Evolutionary conservation across 192 early-diverging fungal species (phyloP), one percentile per base, ranked within the genome.

Genomic region (Coemansia aciculifera): DNA sequence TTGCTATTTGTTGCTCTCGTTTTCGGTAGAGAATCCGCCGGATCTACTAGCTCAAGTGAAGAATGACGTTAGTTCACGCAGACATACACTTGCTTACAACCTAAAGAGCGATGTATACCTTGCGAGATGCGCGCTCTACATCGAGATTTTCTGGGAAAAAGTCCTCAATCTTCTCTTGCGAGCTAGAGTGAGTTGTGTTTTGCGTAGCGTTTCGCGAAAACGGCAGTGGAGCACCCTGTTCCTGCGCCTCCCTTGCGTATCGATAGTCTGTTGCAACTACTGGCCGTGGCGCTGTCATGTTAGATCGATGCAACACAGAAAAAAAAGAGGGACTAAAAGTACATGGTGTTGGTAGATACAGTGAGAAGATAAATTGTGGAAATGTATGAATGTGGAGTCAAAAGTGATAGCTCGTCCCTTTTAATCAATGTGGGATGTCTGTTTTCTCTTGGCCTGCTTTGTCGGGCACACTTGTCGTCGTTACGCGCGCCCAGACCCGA

Each of bases 11-110:
- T n/a, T 64, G 71, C 66, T 62, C 70, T n/a, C 79, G 67, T 46
- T 52, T 59, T n/a, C 65, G 67, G 57, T 71, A 74, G 2, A 82
- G 38, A 43, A 82, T 73, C 19, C 68, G 59, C n/a, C 79, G 68
- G 44, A 82, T 82, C 73, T 75, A 71, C 54, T 56, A 32, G 2
- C 17, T 24, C 40, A 34, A 64, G 29, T 9, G 10, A 6, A 49
- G 0, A 17, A 32, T 29, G 12, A 31, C 4, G 19, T 62, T 29
- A 62, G 60, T 3, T 13, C 13, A 7, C 19, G 6, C 5, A 36
- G 7, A 4, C 43, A 39, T 43, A 44, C 11, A 23, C 36, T 37
- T 38, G 2, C 39, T 42, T 2, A 15, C 40, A 8, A 3, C 15
- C 34, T 17, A 32, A 1, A 12, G n/a, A n/a, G 19, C 5, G 21